These are phyloP conservation scores for Fusarium sororula DNA, from an alignment of 2,329 filamentous ascomycete species.

Conservation along the genomic window DNA sequence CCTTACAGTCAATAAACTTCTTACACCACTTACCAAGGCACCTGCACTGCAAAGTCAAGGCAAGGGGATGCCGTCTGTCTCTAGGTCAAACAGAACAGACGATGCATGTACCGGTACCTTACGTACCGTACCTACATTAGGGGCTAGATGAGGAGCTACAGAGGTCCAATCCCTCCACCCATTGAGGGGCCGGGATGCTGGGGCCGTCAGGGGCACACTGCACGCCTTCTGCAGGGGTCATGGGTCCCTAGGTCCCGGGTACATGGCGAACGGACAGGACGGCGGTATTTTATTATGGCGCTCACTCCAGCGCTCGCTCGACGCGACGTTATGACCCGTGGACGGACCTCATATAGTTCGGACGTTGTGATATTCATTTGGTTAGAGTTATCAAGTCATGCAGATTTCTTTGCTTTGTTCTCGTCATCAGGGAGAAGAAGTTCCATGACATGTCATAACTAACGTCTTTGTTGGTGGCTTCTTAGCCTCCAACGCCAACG, in stretches of 20 bases:
- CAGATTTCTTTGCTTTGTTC: conserved; percentile 19
- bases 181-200: conserved; percentile 17
- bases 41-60: not conserved
- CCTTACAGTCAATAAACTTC: not conserved
- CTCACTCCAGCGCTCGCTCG: not conserved
- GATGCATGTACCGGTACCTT: conserved; percentile 4
- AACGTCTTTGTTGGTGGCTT: not conserved
- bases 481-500: not conserved
- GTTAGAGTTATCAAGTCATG: not conserved
- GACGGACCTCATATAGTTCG: not conserved
- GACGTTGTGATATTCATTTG: conserved; percentile 17
- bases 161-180: conserved; percentile 11
- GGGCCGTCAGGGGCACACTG: conserved; percentile 39
- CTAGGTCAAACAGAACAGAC: not conserved
- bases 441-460: conserved; percentile 13
- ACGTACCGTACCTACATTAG: conserved; percentile 37
- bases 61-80: conserved; percentile 5
- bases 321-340: conserved; percentile 5
- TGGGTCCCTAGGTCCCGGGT: conserved; percentile 11
- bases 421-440: not conserved
- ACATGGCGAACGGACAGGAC: conserved; percentile 7
- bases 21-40: not conserved
- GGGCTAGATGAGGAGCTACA: conserved; percentile 35
- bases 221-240: conserved; percentile 28
- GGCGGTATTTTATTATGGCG: not conserved